These are phyloP conservation scores for Gautieria morchelliformis DNA, from an alignment of 768 basidiomycete species.

Conservation along the genomic window DNA sequence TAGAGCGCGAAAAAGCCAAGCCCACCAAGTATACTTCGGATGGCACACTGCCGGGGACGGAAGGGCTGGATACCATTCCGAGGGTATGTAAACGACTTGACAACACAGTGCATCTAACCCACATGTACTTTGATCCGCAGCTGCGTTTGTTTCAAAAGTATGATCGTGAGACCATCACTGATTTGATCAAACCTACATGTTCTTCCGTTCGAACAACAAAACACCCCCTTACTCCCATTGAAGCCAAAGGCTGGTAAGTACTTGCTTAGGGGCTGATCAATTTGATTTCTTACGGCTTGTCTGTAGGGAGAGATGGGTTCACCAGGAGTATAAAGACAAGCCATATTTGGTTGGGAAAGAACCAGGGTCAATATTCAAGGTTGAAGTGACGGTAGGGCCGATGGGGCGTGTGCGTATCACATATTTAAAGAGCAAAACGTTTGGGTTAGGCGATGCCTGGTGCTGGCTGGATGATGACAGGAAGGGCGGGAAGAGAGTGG, in stretches of 20 bases:
- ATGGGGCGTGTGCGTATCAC: constrained; percentile 10
- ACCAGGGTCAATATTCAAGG: constrained; percentile 1
- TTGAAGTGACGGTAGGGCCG: constrained; percentile 3
- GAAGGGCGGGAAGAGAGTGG: not conserved
- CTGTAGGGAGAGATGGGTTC: constrained; percentile 2
- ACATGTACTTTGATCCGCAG: not conserved
- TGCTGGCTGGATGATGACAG: constrained; percentile 10
- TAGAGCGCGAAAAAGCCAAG: not conserved
- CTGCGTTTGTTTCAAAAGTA: constrained; percentile 8
- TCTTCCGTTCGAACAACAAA: constrained; percentile 3
- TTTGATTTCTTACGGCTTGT: not conserved
- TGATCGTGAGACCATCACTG: not conserved
- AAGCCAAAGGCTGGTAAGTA: constrained; percentile 10
- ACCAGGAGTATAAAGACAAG: constrained; percentile 4
- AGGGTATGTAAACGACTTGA: not conserved
- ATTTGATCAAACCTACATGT: constrained; percentile 2
- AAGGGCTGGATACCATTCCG: constrained; percentile 3
- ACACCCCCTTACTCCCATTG: constrained; percentile 6
- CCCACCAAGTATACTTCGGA: not conserved
- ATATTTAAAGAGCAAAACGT: constrained; percentile 4
- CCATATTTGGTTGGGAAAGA: constrained; percentile 5
- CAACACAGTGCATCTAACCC: not conserved
- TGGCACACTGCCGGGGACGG: not conserved
- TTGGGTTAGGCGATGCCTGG: constrained; percentile 7
- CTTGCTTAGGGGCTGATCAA: not conserved